These are phyloP conservation scores for Vanrija pseudolonga DNA, from an alignment of 1,284 basidiomycete species.

Conservation along the genomic window DNA sequence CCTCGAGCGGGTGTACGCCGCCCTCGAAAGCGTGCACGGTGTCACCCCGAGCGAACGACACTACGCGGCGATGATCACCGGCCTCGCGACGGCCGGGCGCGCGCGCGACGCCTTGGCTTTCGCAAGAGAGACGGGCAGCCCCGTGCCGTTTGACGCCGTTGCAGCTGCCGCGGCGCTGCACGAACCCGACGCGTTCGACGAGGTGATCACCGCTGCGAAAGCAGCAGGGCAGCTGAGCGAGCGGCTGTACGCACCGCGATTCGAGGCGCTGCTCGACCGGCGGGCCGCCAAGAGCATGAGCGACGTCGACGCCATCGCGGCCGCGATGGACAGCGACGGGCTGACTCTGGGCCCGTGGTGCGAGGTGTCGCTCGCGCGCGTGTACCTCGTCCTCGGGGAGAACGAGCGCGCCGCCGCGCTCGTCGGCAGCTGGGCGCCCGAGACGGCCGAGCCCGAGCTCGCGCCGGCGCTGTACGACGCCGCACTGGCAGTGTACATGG, in stretches of 20 bases:
- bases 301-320: conserved; percentile 1
- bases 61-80: not conserved
- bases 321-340: not conserved
- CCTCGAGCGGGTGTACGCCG: conserved; percentile 15
- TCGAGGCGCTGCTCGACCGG: not conserved
- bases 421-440: conserved; percentile 1
- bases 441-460: not conserved
- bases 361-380: conserved; percentile 15
- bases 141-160: not conserved
- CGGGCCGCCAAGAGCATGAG: not conserved
- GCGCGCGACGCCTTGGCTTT: too few species aligned
- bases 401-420: conserved; percentile 12
- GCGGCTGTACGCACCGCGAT: conserved; percentile 3
- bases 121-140: too few species aligned
- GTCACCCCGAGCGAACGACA: not conserved
- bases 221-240: not conserved
- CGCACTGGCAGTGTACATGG: conserved; percentile 10
- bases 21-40: conserved; percentile 6
- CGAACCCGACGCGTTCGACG: not conserved
- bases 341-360: conserved; percentile 10
- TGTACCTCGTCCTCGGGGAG: conserved; percentile 14
- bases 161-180: not conserved
- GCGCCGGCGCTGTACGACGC: not conserved
- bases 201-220: not conserved
- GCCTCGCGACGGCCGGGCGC: not conserved